Base-by-base conservation (phyloP, 2,329 filamentous ascomycete genomes). In the Venturia oleaginea region DNA sequence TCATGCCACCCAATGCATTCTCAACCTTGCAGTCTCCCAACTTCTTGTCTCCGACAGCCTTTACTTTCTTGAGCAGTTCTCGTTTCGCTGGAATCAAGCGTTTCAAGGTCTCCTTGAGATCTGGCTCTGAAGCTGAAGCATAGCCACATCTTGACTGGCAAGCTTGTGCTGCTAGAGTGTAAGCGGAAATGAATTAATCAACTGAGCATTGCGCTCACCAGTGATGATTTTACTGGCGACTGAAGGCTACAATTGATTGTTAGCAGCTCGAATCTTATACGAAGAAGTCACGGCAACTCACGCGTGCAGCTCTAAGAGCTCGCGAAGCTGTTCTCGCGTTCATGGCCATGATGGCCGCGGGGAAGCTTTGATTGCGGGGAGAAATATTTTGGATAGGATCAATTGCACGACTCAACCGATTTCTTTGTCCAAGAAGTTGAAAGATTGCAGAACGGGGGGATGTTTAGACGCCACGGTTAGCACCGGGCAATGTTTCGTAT, bases 1-100 rank as follows among this genome's bases (percentile, higher is more conserved):
- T 90, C 94, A 97, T 97, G 72, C 94, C 94, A 71, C 94, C 94
- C 70, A 97, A 86, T 27, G 91, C 91, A 78, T 94, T 96, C 78
- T 93, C 90, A 57, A 97, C 86, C 82, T 93, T 96, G 77, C 97
- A 87, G 72, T 96, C 90, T 65, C 93, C 93, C 71, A 97, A 87
- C 66, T 87, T 86, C 77, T 92, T 94, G 72, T 87, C 85, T 62
- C 85, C 84, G 75, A 93, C 86, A 65, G 88, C 85, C 81, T 97
- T 97, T 79, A 97, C 90, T 77, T 92, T 90, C 79, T 96, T 94
- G 71, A 97, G 80, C 24, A 97, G 87, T 76, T 96, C 93, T 62
- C 92, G 87, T 81, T 97, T 97, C 67, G 87, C 91, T 40, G 94
- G 94, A 70, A 99, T 96, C 66, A 86, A 85, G 69, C 87, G 85